These are phyloP conservation scores for Priceomyces castillae DNA, from an alignment of 805 yeast genomes.

Conservation along the genomic window DNA sequence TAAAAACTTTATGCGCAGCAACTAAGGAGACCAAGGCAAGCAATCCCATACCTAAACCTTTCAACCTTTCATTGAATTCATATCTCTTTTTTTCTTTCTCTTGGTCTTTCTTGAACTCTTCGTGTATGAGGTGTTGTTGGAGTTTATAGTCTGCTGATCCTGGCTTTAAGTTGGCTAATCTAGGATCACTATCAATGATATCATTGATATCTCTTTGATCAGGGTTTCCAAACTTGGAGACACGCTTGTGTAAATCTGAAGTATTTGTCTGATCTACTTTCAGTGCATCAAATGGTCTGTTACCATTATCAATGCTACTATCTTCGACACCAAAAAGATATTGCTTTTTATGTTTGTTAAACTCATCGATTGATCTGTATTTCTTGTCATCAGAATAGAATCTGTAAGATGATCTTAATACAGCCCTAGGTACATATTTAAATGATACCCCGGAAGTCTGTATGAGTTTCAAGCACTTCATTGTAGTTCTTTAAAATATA, in stretches of 20 bases:
- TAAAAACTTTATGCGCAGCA: constrained; percentile 39
- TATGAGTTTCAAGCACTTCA: background rate
- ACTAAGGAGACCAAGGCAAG: constrained; percentile 36
- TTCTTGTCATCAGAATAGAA: constrained; percentile 7
- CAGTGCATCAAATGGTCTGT: constrained; percentile 11
- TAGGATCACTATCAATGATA: constrained; percentile 30
- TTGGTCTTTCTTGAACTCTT: constrained; percentile 24
- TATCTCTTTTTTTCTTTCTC: constrained; percentile 26
- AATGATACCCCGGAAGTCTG: background rate
- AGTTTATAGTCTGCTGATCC: constrained; percentile 39
- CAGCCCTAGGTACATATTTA: background rate
- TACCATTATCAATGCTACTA: constrained; percentile 6
- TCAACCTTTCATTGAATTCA: constrained; percentile 43
- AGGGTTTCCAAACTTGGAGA: constrained; percentile 13
- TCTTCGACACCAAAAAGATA: constrained; percentile 26
- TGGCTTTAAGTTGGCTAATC: constrained; percentile 23
- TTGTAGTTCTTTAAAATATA: no score
- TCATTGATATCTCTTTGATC: constrained; percentile 18
- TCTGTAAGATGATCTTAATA: background rate
- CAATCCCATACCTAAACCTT: constrained; percentile 45
- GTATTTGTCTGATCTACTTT: constrained; percentile 3
- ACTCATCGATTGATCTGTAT: constrained; percentile 28
- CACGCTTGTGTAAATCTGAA: constrained; percentile 6
- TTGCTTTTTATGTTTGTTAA: constrained; percentile 33
- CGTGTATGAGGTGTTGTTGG: constrained; percentile 25